Conservation (phyloP, 1,284 basidiomycete species). For the Ustilago shanxiensis region DNA sequence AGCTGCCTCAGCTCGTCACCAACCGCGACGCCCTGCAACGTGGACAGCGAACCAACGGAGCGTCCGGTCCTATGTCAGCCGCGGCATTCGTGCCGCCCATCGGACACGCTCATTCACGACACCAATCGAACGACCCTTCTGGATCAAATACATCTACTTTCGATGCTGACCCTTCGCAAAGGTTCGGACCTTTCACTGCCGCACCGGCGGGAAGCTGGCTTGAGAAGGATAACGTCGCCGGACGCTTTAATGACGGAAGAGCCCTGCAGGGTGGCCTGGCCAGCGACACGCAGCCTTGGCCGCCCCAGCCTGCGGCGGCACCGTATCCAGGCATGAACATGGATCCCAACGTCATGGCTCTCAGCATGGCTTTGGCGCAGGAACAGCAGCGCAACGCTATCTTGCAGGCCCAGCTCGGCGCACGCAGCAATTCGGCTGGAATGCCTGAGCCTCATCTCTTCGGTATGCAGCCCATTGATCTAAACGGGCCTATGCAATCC, state of each 20-base stretch:
- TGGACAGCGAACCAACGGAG: conserved; percentile 16
- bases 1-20: conserved; percentile 60
- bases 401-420: conserved; percentile 52
- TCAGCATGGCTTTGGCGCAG: conserved; percentile 58
- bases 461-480: conserved; percentile 46
- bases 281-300: conserved; percentile 26
- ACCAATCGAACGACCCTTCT: conserved; percentile 30
- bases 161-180: conserved; percentile 18
- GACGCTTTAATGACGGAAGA: conserved; percentile 14
- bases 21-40: conserved; percentile 55
- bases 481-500: conserved; percentile 29
- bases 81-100: conserved; percentile 57
- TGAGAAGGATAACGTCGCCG: conserved; percentile 41
- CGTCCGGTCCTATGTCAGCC: conserved; percentile 43
- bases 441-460: conserved; percentile 37
- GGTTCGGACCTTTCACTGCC: conserved; percentile 50
- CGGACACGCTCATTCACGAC: conserved; percentile 52
- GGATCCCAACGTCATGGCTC: conserved; percentile 48
- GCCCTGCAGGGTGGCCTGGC: not conserved
- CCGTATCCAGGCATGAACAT: conserved; percentile 13
- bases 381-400: conserved; percentile 58
- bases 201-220: conserved; percentile 40
- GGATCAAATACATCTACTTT: conserved; percentile 9
- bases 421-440: conserved; percentile 15
- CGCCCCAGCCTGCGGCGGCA: conserved; percentile 15